Conservation (phyloP, 1,284 basidiomycete species). For the Boletellus deceptivus region DNA sequence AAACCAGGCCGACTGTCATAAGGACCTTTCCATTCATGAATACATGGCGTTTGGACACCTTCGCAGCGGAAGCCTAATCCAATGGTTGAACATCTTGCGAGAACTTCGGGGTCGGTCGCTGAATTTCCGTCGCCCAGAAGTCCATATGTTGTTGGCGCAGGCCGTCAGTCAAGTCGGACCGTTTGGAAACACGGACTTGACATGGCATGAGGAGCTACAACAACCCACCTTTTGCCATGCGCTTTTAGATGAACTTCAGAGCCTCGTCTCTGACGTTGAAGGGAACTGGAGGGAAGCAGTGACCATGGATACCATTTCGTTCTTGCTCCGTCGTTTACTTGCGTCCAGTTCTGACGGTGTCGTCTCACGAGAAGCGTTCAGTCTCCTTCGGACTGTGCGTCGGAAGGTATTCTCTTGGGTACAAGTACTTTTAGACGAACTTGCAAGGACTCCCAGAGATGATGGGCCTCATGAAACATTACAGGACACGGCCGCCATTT, state of each 20-base stretch:
- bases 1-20: not conserved
- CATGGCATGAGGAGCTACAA: not conserved
- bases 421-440: constrained; percentile 18
- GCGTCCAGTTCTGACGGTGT: not conserved
- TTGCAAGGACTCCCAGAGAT: constrained; percentile 22
- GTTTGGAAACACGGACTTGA: not conserved
- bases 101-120: not conserved
- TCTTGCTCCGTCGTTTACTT: constrained; percentile 11
- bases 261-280: constrained; percentile 23
- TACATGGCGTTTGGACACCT: not conserved
- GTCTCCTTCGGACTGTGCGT: constrained; percentile 35
- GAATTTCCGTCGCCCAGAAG: not conserved
- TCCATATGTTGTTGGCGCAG: not conserved
- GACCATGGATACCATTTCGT: constrained; percentile 11
- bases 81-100: constrained; percentile 3
- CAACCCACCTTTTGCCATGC: not conserved
- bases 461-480: constrained; percentile 28
- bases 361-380: not conserved
- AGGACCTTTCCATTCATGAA: not conserved
- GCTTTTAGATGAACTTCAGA: not conserved
- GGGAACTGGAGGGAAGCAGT: constrained; percentile 36
- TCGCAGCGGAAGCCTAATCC: not conserved
- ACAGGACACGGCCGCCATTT: constrained; percentile 38
- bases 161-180: not conserved
- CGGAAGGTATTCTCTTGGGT: constrained; percentile 38